Conservation (phyloP, 257 asterid genomes). For the Scutellaria galericulata region DNA sequence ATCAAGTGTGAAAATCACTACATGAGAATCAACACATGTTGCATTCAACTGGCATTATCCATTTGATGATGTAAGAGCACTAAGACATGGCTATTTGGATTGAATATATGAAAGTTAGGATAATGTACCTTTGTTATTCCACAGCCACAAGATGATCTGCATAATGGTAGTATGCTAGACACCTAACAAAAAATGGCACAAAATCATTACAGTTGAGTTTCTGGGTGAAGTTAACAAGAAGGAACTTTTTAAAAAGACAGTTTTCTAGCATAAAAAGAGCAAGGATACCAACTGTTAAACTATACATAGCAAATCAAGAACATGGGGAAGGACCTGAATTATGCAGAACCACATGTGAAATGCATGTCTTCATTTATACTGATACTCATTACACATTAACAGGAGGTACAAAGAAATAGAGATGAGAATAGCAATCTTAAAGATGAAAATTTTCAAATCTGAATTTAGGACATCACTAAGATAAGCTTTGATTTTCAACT, state of each 20-base stretch:
- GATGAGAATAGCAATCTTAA: background rate
- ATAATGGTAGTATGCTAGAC: background rate
- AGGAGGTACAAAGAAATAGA: background rate
- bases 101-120: background rate
- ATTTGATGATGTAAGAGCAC: background rate
- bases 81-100: background rate
- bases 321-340: background rate
- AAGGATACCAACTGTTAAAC: conserved; percentile 12
- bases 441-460: background rate
- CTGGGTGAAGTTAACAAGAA: background rate
- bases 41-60: background rate
- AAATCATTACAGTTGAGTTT: background rate
- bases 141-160: background rate
- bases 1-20: background rate
- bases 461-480: background rate
- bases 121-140: conserved; percentile 22
- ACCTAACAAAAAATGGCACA: conserved; percentile 21
- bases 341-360: background rate
- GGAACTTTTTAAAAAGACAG: background rate
- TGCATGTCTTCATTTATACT: background rate
- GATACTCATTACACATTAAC: background rate
- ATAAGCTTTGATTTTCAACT: background rate
- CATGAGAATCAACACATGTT: background rate
- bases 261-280: background rate
- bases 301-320: background rate